Conservation (phyloP, 441 rosid species). For the Dalechampia spathulata region DNA sequence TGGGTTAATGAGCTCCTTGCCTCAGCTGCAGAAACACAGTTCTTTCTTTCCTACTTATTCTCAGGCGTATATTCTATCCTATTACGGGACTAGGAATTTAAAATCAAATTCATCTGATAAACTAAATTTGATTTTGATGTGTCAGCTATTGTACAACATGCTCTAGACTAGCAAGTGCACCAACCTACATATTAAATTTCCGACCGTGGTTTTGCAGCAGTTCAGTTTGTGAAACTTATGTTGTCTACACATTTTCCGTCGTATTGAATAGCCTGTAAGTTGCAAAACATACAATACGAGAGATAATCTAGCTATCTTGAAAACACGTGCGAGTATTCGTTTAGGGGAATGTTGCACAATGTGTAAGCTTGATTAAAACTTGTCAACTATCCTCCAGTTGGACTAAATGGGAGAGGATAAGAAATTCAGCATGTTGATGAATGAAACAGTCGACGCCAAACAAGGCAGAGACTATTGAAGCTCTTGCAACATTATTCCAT, state of each 20-base stretch:
- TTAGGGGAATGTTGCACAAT: too few relatives aligned
- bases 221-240: background rate
- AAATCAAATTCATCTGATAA: background rate
- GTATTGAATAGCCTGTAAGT: too few relatives aligned
- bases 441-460: background rate
- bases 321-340: background rate
- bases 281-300: too few relatives aligned
- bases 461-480: background rate
- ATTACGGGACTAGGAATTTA: background rate
- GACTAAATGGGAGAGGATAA: background rate
- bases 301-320: too few relatives aligned
- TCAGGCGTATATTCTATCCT: background rate
- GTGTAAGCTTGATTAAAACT: background rate
- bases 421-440: background rate
- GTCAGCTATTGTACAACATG: background rate
- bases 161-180: background rate
- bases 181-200: background rate
- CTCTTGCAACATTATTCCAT: background rate
- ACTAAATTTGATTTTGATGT: background rate
- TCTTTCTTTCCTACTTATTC: background rate
- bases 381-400: background rate
- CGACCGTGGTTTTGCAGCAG: background rate
- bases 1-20: slow-evolving; percentile 18
- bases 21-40: too few relatives aligned
- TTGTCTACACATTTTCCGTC: background rate